Evolutionary conservation across 2,329 filamentous ascomycete genomes (phyloP), one percentile per base, ranked within the genome.

Genomic region (Hawksworthiomyces lignivorus): DNA sequence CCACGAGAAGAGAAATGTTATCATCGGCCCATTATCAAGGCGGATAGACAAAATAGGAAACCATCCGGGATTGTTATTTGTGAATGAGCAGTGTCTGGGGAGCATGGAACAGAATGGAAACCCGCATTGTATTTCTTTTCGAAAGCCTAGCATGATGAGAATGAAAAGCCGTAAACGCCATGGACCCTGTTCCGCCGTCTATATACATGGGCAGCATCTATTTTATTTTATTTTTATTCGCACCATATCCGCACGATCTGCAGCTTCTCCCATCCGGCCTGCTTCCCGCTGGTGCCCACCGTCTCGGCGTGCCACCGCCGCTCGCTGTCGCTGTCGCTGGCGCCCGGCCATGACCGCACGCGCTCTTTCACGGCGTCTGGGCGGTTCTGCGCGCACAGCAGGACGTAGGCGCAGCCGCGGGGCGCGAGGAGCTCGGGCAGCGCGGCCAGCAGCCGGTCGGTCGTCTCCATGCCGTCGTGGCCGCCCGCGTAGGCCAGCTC

Each of bases 241-340:
- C 78, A 76, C 84, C 87, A 94, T 58, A 95, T 84, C 58, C 89
- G 77, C 52, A 97, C 68, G 54, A 98, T 84, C 56, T 88, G 82
- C 61, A 98, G 68, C 65, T 84, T 94, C 68, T 98, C 92, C 89
- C 90, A 95, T 0, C 92, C 92, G 22, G 84, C 90, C 61, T 84
- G 79, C 68, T 82, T 87, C 36, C 90, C 90, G 61, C 87, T 96
- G 41, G 72, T 75, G 7, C 85, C 83, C 5, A 94, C 88, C 15
- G 77, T 86, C 59, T 88, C 80, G 9, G 77, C 86, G 47, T 62
- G 70, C 92, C 90, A 97, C 12, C n/a, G 30, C 19, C 12, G 22
- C 4, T n/a, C 15, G 9, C 8, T 26, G 18, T 18, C 27, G 66
- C 10, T 36, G 14, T n/a, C 18, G 7, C 8, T 19, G 2, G 15